These are phyloP conservation scores for Hygrocybe coccinea DNA, from an alignment of 768 basidiomycete genomes.

Conservation along the genomic window DNA sequence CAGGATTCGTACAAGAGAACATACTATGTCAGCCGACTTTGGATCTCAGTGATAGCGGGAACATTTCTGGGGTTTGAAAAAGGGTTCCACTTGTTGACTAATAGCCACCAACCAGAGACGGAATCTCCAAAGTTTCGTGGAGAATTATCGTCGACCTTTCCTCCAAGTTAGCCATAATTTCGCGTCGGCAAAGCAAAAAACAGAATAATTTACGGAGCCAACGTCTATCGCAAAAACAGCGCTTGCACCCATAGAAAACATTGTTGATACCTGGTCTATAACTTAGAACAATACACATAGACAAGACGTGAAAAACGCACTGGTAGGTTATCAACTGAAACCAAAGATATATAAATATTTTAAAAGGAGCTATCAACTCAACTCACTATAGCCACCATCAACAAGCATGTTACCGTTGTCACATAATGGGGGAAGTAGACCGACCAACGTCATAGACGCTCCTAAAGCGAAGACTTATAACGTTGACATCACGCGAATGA, in stretches of 20 bases:
- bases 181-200: neutral
- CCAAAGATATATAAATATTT: conserved; percentile 1
- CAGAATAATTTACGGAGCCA: conserved; percentile 57
- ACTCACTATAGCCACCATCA: conserved; percentile 82
- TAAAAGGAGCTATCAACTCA: neutral
- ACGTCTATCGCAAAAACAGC: conserved; percentile 93
- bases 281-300: conserved; percentile 2
- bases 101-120: conserved; percentile 93
- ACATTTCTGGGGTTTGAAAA: conserved; percentile 73
- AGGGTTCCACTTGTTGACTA: conserved; percentile 90
- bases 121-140: conserved; percentile 93
- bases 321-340: conserved; percentile 80
- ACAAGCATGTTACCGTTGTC: conserved; percentile 92
- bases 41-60: conserved; percentile 89
- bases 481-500: neutral
- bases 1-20: conserved; percentile 28
- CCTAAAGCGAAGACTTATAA: conserved; percentile 39
- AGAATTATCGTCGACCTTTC: conserved; percentile 89
- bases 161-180: neutral
- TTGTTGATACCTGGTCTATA: conserved; percentile 70
- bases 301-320: conserved; percentile 38
- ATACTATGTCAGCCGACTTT: conserved; percentile 91
- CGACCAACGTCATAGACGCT: conserved; percentile 96
- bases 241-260: conserved; percentile 88
- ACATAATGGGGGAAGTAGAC: conserved; percentile 88